Percentiles rank a stretch among this genome's conserved stretches.
phyloP scores from a whole-genome alignment of 1,284 basidiomycete genomes.

The Cystobasidium slooffiae region DNA sequence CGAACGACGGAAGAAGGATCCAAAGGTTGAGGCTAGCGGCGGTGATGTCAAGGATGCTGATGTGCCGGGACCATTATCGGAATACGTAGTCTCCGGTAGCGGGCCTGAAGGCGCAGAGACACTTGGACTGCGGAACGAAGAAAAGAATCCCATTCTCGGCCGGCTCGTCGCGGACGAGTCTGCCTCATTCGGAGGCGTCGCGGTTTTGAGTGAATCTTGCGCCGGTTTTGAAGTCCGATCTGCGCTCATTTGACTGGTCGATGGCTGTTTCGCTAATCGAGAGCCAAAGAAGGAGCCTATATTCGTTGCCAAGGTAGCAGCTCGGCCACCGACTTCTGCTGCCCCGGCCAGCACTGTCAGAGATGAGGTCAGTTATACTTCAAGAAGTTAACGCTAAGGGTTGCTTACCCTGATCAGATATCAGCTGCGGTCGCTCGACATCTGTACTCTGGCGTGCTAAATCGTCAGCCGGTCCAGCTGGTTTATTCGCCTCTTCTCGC shows the following conservation, averaged over 20 bases:
- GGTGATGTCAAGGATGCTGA: not conserved
- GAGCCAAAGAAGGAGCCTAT: conserved; percentile 43
- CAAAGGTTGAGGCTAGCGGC: conserved; percentile 14
- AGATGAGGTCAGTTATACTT: not conserved
- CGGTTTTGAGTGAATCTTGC: not conserved
- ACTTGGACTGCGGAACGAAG: conserved; percentile 16
- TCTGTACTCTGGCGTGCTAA: not conserved
- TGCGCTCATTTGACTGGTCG: not conserved
- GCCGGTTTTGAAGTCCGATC: not conserved
- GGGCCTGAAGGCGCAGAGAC: not conserved
- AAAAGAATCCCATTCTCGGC: conserved; percentile 20
- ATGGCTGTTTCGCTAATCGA: conserved; percentile 27
- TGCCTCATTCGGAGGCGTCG: not conserved
- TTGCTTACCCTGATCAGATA: conserved; percentile 24
- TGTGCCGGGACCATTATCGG: not conserved
- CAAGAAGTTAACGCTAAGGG: not conserved
- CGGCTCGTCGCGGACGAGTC: conserved; percentile 3
- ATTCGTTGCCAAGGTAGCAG: conserved; percentile 36
- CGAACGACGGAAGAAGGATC: conserved; percentile 32
- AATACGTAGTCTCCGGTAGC: not conserved
- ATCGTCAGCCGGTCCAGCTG: not conserved
- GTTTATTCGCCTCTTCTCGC: conserved; percentile 17
- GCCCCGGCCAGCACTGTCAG: conserved; percentile 43
- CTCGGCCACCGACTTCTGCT: conserved; percentile 33
- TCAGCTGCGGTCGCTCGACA: conserved; percentile 20